Percentiles rank a stretch among this genome's conserved stretches.
These are phyloP conservation scores for Schrenkiella parvula DNA, from an alignment of 345 rosid species.

Conservation along the genomic window DNA sequence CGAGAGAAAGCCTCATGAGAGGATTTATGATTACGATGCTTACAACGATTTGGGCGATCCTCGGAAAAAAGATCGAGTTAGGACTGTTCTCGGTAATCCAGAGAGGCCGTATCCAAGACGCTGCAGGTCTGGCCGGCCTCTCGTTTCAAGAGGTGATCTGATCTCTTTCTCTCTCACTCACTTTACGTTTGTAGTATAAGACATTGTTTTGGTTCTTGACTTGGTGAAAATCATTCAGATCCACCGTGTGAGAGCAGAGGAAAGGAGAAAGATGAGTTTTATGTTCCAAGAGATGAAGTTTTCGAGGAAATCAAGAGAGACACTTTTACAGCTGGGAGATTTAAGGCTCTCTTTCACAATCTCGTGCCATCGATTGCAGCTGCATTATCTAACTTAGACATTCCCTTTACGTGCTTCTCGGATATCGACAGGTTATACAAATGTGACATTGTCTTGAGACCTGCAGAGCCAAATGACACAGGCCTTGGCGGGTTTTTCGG, in stretches of 20 bases:
- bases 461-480: slow-evolving; percentile 28
- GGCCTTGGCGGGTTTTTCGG: slow-evolving; percentile 25
- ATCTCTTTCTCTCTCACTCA: slow-evolving; percentile 2
- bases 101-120: slow-evolving; percentile 88
- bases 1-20: slow-evolving; percentile 61
- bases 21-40: slow-evolving; percentile 74
- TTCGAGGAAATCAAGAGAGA: slow-evolving; percentile 92
- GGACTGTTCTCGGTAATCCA: slow-evolving; percentile 61
- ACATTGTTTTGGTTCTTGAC: neutral
- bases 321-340: slow-evolving; percentile 75
- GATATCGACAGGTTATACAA: slow-evolving; percentile 79
- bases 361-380: slow-evolving; percentile 84
- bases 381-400: slow-evolving; percentile 67
- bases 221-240: slow-evolving; percentile 36
- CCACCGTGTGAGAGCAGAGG: slow-evolving; percentile 67
- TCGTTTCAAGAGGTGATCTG: slow-evolving; percentile 50
- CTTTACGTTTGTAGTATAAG: neutral
- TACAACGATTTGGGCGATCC: slow-evolving; percentile 92
- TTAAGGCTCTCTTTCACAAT: slow-evolving; percentile 87
- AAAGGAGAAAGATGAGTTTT: slow-evolving; percentile 76
- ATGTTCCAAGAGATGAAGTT: slow-evolving; percentile 88
- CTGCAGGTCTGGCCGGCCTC: slow-evolving; percentile 87
- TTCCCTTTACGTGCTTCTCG: slow-evolving; percentile 82
- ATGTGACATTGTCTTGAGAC: slow-evolving; percentile 53
- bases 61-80: slow-evolving; percentile 55